phyloP scores from a whole-genome alignment of 352 stramenopile genomes.

The Phytophthora pseudosyringae region DNA sequence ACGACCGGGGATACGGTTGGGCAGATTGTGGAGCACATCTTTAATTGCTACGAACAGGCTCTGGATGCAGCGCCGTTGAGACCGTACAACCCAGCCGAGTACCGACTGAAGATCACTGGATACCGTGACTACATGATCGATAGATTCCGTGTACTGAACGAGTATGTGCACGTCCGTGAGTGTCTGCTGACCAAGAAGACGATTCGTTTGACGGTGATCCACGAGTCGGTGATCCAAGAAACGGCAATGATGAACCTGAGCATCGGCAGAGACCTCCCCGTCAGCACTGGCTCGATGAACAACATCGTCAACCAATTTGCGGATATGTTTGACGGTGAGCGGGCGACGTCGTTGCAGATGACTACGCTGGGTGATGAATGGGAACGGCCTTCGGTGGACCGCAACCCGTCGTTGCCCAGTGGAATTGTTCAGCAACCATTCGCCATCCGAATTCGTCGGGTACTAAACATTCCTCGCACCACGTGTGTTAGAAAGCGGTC shows the following conservation, averaged over 20 bases:
- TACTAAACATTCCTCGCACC: conserved; percentile 83
- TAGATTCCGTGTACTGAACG: conserved; percentile 82
- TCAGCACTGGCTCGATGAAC: conserved; percentile 36
- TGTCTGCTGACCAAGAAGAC: conserved; percentile 89
- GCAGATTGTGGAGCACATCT: conserved; percentile 90
- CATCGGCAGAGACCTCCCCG: conserved; percentile 69
- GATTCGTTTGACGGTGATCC: conserved; percentile 83
- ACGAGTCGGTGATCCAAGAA: conserved; percentile 87
- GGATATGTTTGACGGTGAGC: conserved; percentile 64
- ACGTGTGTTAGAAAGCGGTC: conserved; percentile 73
- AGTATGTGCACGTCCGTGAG: conserved; percentile 90
- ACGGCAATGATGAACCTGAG: conserved; percentile 80
- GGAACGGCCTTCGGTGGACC: conserved; percentile 54
- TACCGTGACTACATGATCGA: conserved; percentile 90
- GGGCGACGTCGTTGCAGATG: conserved; percentile 71
- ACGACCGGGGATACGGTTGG: conserved; percentile 83
- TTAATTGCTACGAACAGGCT: conserved; percentile 88
- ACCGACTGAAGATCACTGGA: conserved; percentile 86
- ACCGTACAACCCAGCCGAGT: conserved; percentile 83
- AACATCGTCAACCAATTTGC: conserved; percentile 60
- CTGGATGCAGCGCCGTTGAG: conserved; percentile 75
- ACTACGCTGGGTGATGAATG: conserved; percentile 75
- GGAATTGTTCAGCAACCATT: conserved; percentile 70
- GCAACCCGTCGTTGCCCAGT: conserved; percentile 51
- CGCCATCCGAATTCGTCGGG: conserved; percentile 71